Evolutionary conservation across 306 rosid genomes (phyloP).

Genomic region (Sicyos baderoa): DNA sequence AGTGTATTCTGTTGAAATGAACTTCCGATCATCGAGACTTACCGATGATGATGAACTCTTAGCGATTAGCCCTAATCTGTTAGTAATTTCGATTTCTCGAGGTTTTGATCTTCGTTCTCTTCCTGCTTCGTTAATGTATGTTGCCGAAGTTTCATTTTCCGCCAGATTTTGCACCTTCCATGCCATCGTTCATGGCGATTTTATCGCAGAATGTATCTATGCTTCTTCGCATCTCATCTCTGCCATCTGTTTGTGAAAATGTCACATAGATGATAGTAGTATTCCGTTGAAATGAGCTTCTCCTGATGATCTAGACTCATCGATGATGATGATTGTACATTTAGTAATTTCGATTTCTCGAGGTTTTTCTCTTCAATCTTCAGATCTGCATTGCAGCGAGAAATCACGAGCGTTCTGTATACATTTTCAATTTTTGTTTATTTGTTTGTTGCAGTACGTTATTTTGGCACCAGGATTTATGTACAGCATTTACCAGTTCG

Average conservation of each 20-base stretch:
- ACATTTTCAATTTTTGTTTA: neutral
- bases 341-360: neutral
- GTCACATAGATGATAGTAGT: neutral
- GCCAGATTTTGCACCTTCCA: too few relatives aligned
- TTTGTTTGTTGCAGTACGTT: slow-evolving; percentile 7
- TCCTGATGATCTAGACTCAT: too few relatives aligned
- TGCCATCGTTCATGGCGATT: too few relatives aligned
- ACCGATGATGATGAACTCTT: neutral
- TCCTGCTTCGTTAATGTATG: too few relatives aligned
- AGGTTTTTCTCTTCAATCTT: too few relatives aligned
- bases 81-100: neutral
- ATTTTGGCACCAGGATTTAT: slow-evolving; percentile 28
- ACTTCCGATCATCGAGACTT: neutral
- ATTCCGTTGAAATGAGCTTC: neutral
- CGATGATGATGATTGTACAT: neutral
- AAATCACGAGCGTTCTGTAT: neutral
- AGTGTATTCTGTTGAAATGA: neutral
- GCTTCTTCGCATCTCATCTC: neutral
- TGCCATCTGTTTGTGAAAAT: neutral
- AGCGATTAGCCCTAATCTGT: neutral
- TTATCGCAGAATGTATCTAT: too few relatives aligned
- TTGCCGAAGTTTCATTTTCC: too few relatives aligned
- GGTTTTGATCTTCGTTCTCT: neutral
- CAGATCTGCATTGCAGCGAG: neutral
- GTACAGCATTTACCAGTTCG: slow-evolving; percentile 21